Percentiles rank a stretch among this genome's conserved stretches.
phyloP scores from a whole-genome alignment of 306 rosid genomes.

The Nissolia schottii region DNA sequence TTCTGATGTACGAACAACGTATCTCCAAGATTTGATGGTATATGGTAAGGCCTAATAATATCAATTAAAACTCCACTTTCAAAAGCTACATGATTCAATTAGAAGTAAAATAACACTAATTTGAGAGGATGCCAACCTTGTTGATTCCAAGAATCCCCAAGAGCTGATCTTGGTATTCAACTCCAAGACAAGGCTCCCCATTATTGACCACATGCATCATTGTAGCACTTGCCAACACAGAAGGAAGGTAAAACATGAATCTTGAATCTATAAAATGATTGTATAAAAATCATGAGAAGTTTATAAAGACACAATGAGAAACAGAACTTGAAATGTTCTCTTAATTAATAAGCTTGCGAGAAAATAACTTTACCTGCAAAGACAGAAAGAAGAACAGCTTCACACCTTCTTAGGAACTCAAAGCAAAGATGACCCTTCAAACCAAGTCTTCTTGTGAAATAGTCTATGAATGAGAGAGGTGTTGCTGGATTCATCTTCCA shows the following conservation, averaged over 20 bases:
- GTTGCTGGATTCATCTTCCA: conserved; percentile 92
- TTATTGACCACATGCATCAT: conserved; percentile 60
- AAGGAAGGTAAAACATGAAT: conserved; percentile 58
- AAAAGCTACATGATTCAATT: background rate
- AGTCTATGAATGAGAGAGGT: conserved; percentile 73
- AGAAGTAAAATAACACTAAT: background rate
- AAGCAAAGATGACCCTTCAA: conserved; percentile 58
- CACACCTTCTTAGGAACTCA: conserved; percentile 65
- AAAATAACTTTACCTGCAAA: conserved; percentile 67
- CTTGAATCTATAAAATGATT: conserved; percentile 49
- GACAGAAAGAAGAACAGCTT: conserved; percentile 45
- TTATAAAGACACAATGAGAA: background rate
- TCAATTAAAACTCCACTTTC: background rate
- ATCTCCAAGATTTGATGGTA: too few relatives aligned
- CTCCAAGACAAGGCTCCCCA: conserved; percentile 52
- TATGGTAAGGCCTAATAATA: background rate
- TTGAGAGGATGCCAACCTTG: conserved; percentile 49
- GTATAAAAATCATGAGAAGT: background rate
- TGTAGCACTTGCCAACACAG: conserved; percentile 68
- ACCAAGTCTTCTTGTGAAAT: conserved; percentile 62
- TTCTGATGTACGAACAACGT: too few relatives aligned
- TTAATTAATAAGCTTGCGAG: background rate
- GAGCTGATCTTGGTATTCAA: conserved; percentile 61
- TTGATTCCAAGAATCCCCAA: conserved; percentile 58
- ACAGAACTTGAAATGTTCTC: background rate